These are phyloP conservation scores for Hypomontagnella monticulosa DNA, from an alignment of 495 filamentous ascomycete genomes.

Conservation along the genomic window DNA sequence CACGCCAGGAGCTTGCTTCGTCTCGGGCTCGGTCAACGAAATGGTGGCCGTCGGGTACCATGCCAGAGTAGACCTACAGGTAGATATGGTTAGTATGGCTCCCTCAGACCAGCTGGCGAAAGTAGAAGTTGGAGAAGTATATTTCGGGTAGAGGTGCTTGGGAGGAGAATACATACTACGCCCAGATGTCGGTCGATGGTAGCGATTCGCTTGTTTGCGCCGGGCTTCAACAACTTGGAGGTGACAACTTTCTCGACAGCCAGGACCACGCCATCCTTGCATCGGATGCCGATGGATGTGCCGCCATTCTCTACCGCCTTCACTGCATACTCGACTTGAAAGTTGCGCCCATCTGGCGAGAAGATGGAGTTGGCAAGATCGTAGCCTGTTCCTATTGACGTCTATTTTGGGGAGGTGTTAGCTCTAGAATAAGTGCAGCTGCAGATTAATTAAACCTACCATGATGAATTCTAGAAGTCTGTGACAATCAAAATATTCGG, in stretches of 20 bases:
- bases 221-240: slow-evolving; percentile 92
- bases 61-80: slow-evolving; percentile 84
- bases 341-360: slow-evolving; percentile 98
- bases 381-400: slow-evolving; percentile 99
- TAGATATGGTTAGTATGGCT: not conserved
- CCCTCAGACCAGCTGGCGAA: not conserved
- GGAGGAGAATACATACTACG: slow-evolving; percentile 68
- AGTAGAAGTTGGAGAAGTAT: not conserved
- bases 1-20: slow-evolving; percentile 89
- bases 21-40: slow-evolving; percentile 94
- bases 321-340: slow-evolving; percentile 98
- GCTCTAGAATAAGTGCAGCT: slow-evolving; percentile 1
- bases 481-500: not conserved
- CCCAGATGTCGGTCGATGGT: slow-evolving; percentile 94
- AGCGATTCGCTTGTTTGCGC: slow-evolving; percentile 95
- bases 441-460: slow-evolving; percentile 33
- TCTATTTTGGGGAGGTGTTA: slow-evolving; percentile 61
- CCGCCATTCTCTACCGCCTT: slow-evolving; percentile 99
- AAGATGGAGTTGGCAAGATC: slow-evolving; percentile 99
- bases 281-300: slow-evolving; percentile 94
- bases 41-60: slow-evolving; percentile 93
- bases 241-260: slow-evolving; percentile 96
- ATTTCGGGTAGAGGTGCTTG: not conserved
- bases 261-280: slow-evolving; percentile 95
- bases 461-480: slow-evolving; percentile 28